Base-by-base conservation (phyloP, 2,329 filamentous ascomycete species). In the Diaporthe caulivora region DNA sequence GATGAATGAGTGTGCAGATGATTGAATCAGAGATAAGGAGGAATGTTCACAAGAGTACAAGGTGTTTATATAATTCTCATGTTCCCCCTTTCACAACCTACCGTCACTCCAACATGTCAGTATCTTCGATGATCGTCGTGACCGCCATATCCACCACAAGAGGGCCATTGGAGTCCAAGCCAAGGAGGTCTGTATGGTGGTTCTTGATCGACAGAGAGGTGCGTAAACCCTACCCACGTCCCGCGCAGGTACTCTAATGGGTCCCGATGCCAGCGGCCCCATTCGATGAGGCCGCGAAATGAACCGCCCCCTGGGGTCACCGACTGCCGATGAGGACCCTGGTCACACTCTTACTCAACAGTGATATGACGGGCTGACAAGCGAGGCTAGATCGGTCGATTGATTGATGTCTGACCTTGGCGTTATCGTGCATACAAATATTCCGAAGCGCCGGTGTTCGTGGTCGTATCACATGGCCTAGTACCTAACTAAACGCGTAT, bases 141-240 rank as follows among this genome's bases (percentile, higher is more conserved):
- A 10, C 1, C 58, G 24, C 40, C 42, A 34, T 64, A 34, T 9
- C 60, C 42, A 49, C 26, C 5, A 34, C 3, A 26, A 17, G 26
- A 47, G 34, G 18, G 17, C 10, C 18, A 15, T 17, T 10, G 4
- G 17, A 13, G 15, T 31, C 26, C 9, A 47, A 17, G 17, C 26
- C 24, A 62, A n/a, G 40, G 42, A 62, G 58, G 40, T 26, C 58
- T 40, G 18, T 47, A 13, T 17, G 40, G 58, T 62, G 58, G 57
- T 62, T 17, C 24, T 44, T 62, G 58, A 62, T 62, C 58, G 58
- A 47, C 58, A 40, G 5, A 26, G 9, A 26, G n/a, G 11, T 47
- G 58, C 40, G 58, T n/a, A 64, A 49, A 64, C 60, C 34, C 42
- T 64, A 64, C 60, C 60, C 60, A 49, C 60, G 60, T 47, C 40